Base-by-base conservation (phyloP, 1,284 basidiomycete species). In the Sanghuangporus weigelae region DNA sequence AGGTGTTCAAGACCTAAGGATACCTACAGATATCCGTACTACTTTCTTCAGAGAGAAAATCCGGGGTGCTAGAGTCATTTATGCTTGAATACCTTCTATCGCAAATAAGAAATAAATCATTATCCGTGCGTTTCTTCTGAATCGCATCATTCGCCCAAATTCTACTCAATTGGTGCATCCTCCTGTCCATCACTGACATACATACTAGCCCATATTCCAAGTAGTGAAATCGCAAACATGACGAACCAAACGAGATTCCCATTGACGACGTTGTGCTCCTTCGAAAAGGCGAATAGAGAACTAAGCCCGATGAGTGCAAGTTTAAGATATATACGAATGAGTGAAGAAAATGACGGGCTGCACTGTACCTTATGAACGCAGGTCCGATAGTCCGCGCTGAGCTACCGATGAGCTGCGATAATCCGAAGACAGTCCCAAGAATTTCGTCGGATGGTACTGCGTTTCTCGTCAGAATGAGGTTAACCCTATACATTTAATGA, bases 341-440 rank as follows among this genome's bases (percentile, higher is more conserved):
- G 44, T 14, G n/a, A n/a, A n/a, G 7, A 46, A n/a, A 1, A 46
- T n/a, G 5, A 6, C 10, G 16, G 2, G 8, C 1, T 14, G 2
- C 5, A 16, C 44, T n/a, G 8, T 36, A 62, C 60, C 66, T 68
- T 16, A 66, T 64, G 46, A 68, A 67, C 10, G 66, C 64, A 10
- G 67, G 67, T n/a, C 64, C 58, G 7, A 59, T 31, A 11, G 66
- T 58, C n/a, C 67, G 53, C 42, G 62, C 63, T 35, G 67, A 42
- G 62, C 67, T 67, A 12, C 55, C 62, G 36, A 67, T 65, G 39
- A 58, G 60, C 51, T 68, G 67, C n/a, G 64, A 56, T 7, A 68
- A 56, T n/a, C 67, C 66, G 31, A 67, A 67, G 10, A 64, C 65
- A 16, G 66, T 63, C 14, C 66, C 67, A 16, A 68, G 60, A 14